Base-by-base conservation (phyloP, 495 filamentous ascomycete species). In the Penicillium paxilli region DNA sequence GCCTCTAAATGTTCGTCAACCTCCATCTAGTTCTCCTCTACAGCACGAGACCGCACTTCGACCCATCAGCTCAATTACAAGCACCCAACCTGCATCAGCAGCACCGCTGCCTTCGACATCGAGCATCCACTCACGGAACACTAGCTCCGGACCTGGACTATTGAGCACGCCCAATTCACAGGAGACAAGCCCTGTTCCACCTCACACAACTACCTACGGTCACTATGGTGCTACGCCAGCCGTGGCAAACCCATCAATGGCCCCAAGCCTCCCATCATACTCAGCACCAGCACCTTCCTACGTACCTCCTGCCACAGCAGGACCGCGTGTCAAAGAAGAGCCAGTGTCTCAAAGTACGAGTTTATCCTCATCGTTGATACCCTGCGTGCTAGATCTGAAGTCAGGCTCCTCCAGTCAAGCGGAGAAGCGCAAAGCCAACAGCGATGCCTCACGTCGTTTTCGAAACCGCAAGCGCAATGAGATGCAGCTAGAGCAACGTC, bases 361-460 rank as follows among this genome's bases (percentile, higher is more conserved):
- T 62, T 32, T 54, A 38, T 41, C 30, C 2, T 49, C 66, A 56
- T 62, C 80, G 66, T 70, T 81, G 67, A 87, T 92, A 51, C 84
- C 85, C 49, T 83, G 90, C 52, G 76, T 70, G 11, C 37, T 77
- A 25, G 83, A 95, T 63, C 80, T 89, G 58, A 90, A 91, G 55
- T 86, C 87, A 55, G 92, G 86, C 19, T 96, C 89, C 52, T 90
- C 87, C 57, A 86, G 86, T 58, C 88, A 90, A 60, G 91, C 95
- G 57, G 90, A 96, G 74, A 98, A 96, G 71, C 80, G 90, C 46
- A 90, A 91, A 72, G 87, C 91, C 35, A 98, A 98, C 66, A 96
- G 95, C 46, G 90, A 90, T 40, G 94, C 94, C 7, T 96, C 92
- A 35, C 86, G 91, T 52, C 78, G 94, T 37, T 97, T 98, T 62